Conservation (phyloP, 441 rosid species). For the Syzygium malaccense region DNA sequence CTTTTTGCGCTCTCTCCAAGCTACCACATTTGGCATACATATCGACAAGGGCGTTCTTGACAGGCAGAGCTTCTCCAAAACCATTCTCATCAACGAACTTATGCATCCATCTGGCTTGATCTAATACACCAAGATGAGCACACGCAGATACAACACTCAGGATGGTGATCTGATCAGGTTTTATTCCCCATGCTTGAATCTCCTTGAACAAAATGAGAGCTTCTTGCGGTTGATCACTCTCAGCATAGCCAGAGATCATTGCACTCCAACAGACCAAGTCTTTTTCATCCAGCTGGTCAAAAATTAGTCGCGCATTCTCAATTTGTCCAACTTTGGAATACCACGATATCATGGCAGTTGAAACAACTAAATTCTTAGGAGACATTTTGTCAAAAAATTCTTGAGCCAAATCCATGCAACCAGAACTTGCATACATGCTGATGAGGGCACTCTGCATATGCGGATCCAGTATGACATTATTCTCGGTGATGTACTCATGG, state of each 20-base stretch:
- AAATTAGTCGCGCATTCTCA: slow-evolving; percentile 34
- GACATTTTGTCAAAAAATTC: slow-evolving; percentile 24
- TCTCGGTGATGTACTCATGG: slow-evolving; percentile 34
- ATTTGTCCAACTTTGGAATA: slow-evolving; percentile 41
- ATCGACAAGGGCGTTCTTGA: slow-evolving; percentile 33
- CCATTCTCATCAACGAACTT: slow-evolving; percentile 11
- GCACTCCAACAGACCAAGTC: slow-evolving; percentile 56
- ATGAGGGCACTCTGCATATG: slow-evolving; percentile 48
- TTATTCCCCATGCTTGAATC: slow-evolving; percentile 19
- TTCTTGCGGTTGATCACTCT: slow-evolving; percentile 45
- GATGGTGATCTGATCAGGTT: slow-evolving; percentile 42
- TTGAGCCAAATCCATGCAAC: slow-evolving; percentile 38
- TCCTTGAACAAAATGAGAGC: slow-evolving; percentile 39
- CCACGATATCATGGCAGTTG: slow-evolving; percentile 55
- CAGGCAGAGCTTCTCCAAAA: slow-evolving; percentile 25
- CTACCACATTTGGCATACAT: slow-evolving; percentile 49
- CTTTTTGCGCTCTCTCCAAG: slow-evolving; percentile 29
- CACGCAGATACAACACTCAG: slow-evolving; percentile 51
- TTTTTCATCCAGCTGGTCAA: slow-evolving; percentile 29
- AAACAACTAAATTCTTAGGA: slow-evolving; percentile 27
- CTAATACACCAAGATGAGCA: slow-evolving; percentile 37
- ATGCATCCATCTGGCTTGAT: slow-evolving; percentile 33
- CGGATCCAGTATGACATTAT: slow-evolving; percentile 24
- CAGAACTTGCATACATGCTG: slow-evolving; percentile 43
- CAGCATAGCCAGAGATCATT: slow-evolving; percentile 55